phyloP scores from a whole-genome alignment of 768 basidiomycete genomes.

The Candolleomyces aberdarensis region DNA sequence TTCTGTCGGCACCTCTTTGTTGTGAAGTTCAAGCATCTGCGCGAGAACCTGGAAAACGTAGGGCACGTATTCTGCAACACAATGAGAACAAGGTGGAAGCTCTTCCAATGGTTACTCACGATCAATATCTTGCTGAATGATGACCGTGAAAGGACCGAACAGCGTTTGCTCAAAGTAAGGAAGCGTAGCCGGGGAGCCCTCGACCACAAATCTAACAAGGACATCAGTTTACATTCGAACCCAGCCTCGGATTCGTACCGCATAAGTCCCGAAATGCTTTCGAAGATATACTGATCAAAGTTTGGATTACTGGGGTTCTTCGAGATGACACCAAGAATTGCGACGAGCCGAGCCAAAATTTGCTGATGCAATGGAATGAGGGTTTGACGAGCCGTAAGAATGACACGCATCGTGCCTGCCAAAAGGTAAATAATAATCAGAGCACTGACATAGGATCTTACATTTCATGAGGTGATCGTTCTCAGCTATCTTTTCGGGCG shows the following conservation, averaged over 20 bases:
- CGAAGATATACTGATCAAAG: conserved; percentile 97
- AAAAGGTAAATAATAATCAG: not conserved
- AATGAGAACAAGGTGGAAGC: not conserved
- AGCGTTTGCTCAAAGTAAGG: conserved; percentile 75
- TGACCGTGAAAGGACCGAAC: conserved; percentile 83
- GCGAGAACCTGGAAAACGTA: conserved; percentile 97
- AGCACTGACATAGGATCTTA: conserved; percentile 33
- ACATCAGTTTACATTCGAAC: conserved; percentile 1
- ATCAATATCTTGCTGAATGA: conserved; percentile 90
- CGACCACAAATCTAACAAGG: conserved; percentile 68
- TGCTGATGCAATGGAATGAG: conserved; percentile 66
- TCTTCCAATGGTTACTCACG: conserved; percentile 45
- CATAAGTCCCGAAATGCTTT: conserved; percentile 92
- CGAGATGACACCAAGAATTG: conserved; percentile 82
- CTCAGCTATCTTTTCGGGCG: conserved; percentile 91
- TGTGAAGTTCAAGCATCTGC: conserved; percentile 89
- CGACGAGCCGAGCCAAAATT: conserved; percentile 70
- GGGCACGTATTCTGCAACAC: conserved; percentile 81
- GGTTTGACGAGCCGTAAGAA: conserved; percentile 82
- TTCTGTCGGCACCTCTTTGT: conserved; percentile 58
- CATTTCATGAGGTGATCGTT: conserved; percentile 99
- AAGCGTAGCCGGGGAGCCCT: conserved; percentile 63
- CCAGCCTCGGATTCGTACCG: conserved; percentile 43
- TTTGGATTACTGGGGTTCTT: conserved; percentile 97
- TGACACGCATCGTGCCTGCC: conserved; percentile 90